Conservation (phyloP, 306 rosid species). For the Casuarina cunninghamiana region DNA sequence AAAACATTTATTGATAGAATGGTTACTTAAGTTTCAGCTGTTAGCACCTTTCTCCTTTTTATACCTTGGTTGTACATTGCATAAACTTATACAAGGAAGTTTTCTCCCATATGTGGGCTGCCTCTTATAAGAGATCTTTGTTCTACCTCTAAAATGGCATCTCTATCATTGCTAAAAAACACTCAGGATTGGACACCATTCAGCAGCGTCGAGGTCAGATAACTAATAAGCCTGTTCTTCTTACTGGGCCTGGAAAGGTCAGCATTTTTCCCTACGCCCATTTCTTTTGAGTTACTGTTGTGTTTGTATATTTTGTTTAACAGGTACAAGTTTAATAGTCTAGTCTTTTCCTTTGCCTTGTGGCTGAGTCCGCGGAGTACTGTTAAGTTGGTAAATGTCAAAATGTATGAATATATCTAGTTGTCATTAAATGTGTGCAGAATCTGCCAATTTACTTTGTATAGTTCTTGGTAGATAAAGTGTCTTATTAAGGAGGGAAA, state of each 20-base stretch:
- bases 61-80: not conserved
- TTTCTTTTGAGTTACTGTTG: constrained; percentile 13
- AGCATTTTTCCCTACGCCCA: constrained; percentile 1
- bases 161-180: not conserved
- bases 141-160: constrained; percentile 1
- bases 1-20: not conserved
- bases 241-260: constrained; percentile 92
- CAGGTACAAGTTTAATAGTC: not conserved
- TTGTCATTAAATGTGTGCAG: not conserved
- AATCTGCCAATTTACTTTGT: not conserved
- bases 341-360: not conserved
- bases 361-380: not conserved
- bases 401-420: not conserved
- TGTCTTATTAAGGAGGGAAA: not conserved
- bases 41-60: not conserved
- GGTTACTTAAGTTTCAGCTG: not conserved
- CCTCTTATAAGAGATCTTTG: constrained; percentile 9
- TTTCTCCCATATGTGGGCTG: not conserved
- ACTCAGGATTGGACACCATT: constrained; percentile 74
- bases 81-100: constrained; percentile 3
- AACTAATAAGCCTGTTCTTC: constrained; percentile 81
- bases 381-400: not conserved
- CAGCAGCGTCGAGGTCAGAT: constrained; percentile 84
- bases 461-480: not conserved
- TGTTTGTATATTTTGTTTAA: not conserved